Percentiles rank a stretch among this genome's conserved stretches.
Evolutionary conservation across 1,284 basidiomycete species (phyloP).

Genomic region (Cutaneotrichosporon cutaneum): DNA sequence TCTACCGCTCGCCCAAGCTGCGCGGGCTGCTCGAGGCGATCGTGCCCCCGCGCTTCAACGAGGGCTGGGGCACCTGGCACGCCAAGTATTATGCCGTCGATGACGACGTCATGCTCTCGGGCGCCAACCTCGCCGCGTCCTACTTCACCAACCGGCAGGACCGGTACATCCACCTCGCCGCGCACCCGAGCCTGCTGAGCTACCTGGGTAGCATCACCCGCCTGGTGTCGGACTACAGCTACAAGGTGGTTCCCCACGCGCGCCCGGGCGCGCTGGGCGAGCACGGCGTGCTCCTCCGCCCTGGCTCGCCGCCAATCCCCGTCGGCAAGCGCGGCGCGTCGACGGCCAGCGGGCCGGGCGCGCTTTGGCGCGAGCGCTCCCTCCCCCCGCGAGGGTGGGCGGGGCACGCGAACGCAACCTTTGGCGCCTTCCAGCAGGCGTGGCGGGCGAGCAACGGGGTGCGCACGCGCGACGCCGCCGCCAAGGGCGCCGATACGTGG

Average conservation of each 20-base stretch:
- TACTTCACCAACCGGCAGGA: conserved; percentile 97
- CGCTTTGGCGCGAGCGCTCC: conserved; percentile 21
- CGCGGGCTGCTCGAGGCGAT: conserved; percentile 69
- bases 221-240: conserved; percentile 72
- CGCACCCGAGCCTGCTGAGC: conserved; percentile 65
- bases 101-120: conserved; percentile 86
- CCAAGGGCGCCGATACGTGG: conserved; percentile 56
- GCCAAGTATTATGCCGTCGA: conserved; percentile 94
- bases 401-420: conserved; percentile 44
- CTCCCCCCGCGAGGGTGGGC: conserved; percentile 44
- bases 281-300: conserved; percentile 16
- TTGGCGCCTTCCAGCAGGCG: conserved; percentile 50
- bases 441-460: conserved; percentile 45
- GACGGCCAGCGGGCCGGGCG: conserved; percentile 14
- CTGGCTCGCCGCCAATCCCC: neutral
- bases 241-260: conserved; percentile 41
- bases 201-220: conserved; percentile 81
- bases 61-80: conserved; percentile 98
- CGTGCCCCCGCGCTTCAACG: conserved; percentile 90
- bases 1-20: conserved; percentile 84
- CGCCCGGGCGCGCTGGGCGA: conserved; percentile 15
- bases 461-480: conserved; percentile 39
- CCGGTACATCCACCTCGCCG: conserved; percentile 76
- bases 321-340: conserved; percentile 12
- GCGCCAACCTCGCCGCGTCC: conserved; percentile 90